Conservation (phyloP, 2,329 filamentous ascomycete genomes). For the Aureobasidium leucospermi region DNA sequence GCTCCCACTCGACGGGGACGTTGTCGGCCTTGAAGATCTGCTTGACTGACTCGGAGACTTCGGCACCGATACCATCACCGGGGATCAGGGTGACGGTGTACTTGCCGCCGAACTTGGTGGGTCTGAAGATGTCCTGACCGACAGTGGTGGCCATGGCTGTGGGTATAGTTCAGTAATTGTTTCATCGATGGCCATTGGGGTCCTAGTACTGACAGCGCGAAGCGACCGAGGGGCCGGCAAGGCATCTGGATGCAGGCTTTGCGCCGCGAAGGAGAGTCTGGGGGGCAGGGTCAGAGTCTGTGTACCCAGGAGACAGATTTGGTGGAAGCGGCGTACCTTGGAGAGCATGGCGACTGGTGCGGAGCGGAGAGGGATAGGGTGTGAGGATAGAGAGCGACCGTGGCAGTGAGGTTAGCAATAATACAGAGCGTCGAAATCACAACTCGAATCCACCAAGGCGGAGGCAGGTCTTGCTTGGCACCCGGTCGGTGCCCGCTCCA, state of each 20-base stretch:
- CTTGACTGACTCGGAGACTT: conserved; percentile 97
- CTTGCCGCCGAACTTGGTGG: conserved; percentile 97
- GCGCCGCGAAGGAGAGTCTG: conserved; percentile 52
- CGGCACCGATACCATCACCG: conserved; percentile 92
- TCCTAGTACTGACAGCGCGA: conserved; percentile 44
- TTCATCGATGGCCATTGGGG: conserved; percentile 14
- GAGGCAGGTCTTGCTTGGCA: not conserved
- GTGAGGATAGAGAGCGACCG: conserved; percentile 13
- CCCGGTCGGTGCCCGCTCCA: not conserved
- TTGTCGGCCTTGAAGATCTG: conserved; percentile 99
- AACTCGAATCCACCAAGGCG: conserved; percentile 5
- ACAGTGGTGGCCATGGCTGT: conserved; percentile 59
- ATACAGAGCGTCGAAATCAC: conserved; percentile 15
- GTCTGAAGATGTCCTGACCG: conserved; percentile 96
- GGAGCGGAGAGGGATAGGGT: conserved; percentile 13
- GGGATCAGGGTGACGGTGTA: conserved; percentile 98
- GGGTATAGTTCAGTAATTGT: not conserved
- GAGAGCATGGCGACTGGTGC: conserved; percentile 33
- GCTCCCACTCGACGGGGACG: conserved; percentile 97
- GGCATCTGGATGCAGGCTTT: conserved; percentile 39
- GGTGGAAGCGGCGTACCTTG: conserved; percentile 23
- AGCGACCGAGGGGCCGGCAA: conserved; percentile 43
- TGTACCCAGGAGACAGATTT: conserved; percentile 22
- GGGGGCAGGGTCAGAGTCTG: conserved; percentile 15
- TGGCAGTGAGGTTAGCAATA: conserved; percentile 14